phyloP scores from a whole-genome alignment of 179 eudicot species.

The Monotropa hypopitys region DNA sequence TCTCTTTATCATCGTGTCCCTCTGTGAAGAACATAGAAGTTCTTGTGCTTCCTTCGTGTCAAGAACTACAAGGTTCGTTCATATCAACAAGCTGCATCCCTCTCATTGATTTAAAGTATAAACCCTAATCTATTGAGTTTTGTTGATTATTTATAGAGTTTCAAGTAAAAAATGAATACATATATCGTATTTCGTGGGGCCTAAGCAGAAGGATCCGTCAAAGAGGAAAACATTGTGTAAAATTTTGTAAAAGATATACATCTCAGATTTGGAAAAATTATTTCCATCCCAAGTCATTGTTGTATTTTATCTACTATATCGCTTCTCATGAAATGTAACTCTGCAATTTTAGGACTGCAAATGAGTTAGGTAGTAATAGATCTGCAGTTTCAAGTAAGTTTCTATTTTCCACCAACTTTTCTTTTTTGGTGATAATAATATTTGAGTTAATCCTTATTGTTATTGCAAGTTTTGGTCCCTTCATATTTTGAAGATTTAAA shows the following conservation, averaged over 20 bases:
- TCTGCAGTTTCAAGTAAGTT: slow-evolving; percentile 55
- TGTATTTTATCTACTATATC: neutral
- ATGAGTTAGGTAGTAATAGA: slow-evolving; percentile 60
- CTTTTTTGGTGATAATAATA: neutral
- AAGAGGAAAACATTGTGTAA: too few species aligned
- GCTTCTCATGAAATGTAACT: slow-evolving; percentile 4
- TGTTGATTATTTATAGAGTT: too few species aligned
- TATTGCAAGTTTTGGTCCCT: neutral
- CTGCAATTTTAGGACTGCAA: slow-evolving; percentile 34
- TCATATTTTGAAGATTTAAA: neutral
- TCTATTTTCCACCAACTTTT: neutral
- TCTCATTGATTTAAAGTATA: too few species aligned
- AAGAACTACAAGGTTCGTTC: too few species aligned
- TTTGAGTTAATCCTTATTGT: neutral
- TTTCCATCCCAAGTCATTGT: neutral
- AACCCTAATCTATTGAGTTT: too few species aligned
- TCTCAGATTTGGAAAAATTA: slow-evolving; percentile 24
- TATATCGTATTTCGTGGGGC: too few species aligned
- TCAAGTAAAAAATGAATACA: too few species aligned
- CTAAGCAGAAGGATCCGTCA: too few species aligned
- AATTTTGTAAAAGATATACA: slow-evolving; percentile 68
- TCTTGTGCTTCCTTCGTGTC: too few species aligned
- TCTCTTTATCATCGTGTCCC: too few species aligned
- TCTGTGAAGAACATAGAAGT: too few species aligned
- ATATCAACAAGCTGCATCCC: too few species aligned